These are phyloP conservation scores for Penicillium hordei DNA, from an alignment of 2,329 filamentous ascomycete genomes.

Conservation along the genomic window DNA sequence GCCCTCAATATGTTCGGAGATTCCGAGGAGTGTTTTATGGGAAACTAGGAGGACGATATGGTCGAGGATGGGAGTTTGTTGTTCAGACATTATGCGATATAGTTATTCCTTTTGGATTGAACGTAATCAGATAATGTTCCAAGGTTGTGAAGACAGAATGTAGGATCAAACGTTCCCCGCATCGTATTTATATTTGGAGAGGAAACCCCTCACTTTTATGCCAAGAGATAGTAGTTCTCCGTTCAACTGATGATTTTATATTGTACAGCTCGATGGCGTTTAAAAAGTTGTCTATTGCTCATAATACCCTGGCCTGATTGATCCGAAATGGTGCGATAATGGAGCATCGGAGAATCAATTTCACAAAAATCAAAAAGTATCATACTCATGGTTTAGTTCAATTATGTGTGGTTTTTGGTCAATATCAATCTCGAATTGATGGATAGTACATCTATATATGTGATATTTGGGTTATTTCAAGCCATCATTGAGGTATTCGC, in stretches of 20 bases:
- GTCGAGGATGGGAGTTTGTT: slow-evolving; percentile 10
- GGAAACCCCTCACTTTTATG: neutral
- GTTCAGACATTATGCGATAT: neutral
- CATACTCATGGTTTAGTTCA: neutral
- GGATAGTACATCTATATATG: neutral
- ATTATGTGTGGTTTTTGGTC: neutral
- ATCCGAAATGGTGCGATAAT: neutral
- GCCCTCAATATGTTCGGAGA: slow-evolving; percentile 8
- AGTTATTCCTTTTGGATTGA: neutral
- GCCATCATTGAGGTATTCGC: too few species aligned
- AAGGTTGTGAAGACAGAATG: neutral
- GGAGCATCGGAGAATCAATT: neutral
- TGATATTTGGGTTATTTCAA: too few species aligned
- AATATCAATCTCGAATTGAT: neutral
- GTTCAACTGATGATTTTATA: neutral
- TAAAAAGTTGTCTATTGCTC: neutral
- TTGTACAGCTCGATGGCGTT: neutral
- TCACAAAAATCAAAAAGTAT: neutral
- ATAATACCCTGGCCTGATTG: neutral
- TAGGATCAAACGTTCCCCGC: neutral
- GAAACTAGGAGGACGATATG: slow-evolving; percentile 17
- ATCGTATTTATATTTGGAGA: neutral
- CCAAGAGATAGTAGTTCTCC: neutral
- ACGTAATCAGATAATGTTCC: too few species aligned
- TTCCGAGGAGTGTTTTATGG: slow-evolving; percentile 8